phyloP scores from a whole-genome alignment of 2,329 filamentous ascomycete species.

The Coniochaeta prunicola region DNA sequence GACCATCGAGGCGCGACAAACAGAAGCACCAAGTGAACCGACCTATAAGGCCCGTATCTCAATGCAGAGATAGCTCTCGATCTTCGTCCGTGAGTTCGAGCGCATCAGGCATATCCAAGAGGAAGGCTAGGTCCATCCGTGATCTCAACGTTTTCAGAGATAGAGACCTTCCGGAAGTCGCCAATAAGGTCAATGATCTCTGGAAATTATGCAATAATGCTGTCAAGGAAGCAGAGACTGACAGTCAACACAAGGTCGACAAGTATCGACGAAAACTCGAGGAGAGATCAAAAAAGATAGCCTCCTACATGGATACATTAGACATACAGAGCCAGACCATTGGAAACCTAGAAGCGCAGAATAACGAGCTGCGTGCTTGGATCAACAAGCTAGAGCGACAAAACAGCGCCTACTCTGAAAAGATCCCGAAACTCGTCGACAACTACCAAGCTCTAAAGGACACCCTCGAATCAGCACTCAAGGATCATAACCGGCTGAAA shows the following conservation, averaged over 20 bases:
- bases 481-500: conserved; percentile 29
- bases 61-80: not conserved
- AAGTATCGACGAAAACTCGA: not conserved
- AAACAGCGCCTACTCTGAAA: conserved; percentile 18
- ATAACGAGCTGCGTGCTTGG: not conserved
- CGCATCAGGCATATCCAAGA: not conserved
- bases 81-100: not conserved
- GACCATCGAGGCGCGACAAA: not conserved
- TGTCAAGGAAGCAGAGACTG: not conserved
- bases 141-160: not conserved
- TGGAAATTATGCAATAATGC: not conserved
- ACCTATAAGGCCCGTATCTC: not conserved
- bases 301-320: not conserved
- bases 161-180: not conserved
- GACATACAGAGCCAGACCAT: not conserved
- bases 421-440: conserved; percentile 22
- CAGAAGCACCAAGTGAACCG: not conserved
- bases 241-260: not conserved
- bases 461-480: conserved; percentile 36
- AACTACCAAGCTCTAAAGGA: conserved; percentile 26
- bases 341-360: not conserved
- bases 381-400: conserved; percentile 15
- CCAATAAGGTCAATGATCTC: not conserved
- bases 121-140: not conserved
- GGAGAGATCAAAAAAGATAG: not conserved